Base-by-base conservation (phyloP, 2,329 filamentous ascomycete species). In the Nothophaeocryptopus gaeumannii region DNA sequence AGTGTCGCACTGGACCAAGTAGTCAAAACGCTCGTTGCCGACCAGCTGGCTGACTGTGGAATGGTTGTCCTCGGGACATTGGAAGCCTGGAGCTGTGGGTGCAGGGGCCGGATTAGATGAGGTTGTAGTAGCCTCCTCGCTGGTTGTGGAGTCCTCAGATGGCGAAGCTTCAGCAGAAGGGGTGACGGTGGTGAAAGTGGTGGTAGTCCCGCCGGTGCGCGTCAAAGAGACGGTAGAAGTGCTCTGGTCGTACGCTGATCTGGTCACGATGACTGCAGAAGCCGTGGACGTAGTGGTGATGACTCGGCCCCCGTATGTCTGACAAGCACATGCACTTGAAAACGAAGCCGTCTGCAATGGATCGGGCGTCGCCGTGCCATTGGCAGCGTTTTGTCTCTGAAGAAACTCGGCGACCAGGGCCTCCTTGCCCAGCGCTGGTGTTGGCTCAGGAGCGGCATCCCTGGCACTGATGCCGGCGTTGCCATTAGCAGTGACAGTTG, bases 311-410 rank as follows among this genome's bases (percentile, higher is more conserved):
- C 40, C 51, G 39, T 58, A 61, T 5, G 48, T 52, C 35, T 63
- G 62, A 46, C 66, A 68, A n/a, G 30, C 39, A 47, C 67, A 69
- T 34, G 66, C 66, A 45, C 65, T 68, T 11, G 59, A 62, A 45
- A 68, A 65, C 2, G 60, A 54, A 2, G 59, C 50, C 9, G 58
- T 58, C 33, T 26, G 20, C 20, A 26, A 26, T 26, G 20, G 20
- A 26, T 26, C 20, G 7, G 20, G 20, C 20, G 20, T 26, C 20
- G 20, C 20, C 20, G 20, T 26, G 20, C 20, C 20, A 26, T 26
- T 26, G 3, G 20, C 20, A 26, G 20, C 20, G 20, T 26, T 26
- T 26, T 26, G 20, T 26, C 20, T 26, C 20, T 26, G 20, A 26
- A 26, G 20, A 7, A 26, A 26, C 20, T 26, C 7, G 20, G 20